A percentile compares a stretch with the other conserved stretches of the same genome.
Conservation (phyloP, 345 rosid genomes). For the Corchorus capsularis region DNA sequence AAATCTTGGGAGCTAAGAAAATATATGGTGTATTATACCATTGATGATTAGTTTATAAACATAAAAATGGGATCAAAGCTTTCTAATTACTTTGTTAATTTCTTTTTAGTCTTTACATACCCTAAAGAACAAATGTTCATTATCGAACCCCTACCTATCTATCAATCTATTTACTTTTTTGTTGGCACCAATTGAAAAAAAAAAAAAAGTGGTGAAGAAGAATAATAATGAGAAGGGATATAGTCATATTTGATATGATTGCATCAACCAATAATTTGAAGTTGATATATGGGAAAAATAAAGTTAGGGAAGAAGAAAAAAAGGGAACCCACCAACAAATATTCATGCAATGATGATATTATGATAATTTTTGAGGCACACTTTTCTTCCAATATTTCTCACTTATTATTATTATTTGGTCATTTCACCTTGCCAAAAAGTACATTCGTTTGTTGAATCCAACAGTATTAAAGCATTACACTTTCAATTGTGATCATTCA, state of each 20-base stretch:
- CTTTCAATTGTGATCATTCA: not conserved
- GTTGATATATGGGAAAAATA: not conserved
- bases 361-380: not conserved
- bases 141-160: too few relatives aligned
- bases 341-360: conserved; percentile 11
- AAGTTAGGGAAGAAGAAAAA: not conserved
- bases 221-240: not conserved
- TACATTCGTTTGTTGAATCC: not conserved
- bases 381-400: not conserved
- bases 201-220: not conserved
- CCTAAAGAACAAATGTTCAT: too few relatives aligned
- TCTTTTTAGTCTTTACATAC: too few relatives aligned
- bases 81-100: too few relatives aligned
- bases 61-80: too few relatives aligned
- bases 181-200: not conserved
- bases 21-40: too few relatives aligned
- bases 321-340: not conserved
- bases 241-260: conserved; percentile 1
- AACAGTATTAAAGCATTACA: not conserved
- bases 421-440: not conserved
- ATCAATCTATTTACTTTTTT: not conserved
- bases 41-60: too few relatives aligned
- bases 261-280: conserved; percentile 12
- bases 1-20: too few relatives aligned
- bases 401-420: not conserved